Evolutionary conservation across 768 basidiomycete species (phyloP).

Genomic region (Pulveroboletus sp.): DNA sequence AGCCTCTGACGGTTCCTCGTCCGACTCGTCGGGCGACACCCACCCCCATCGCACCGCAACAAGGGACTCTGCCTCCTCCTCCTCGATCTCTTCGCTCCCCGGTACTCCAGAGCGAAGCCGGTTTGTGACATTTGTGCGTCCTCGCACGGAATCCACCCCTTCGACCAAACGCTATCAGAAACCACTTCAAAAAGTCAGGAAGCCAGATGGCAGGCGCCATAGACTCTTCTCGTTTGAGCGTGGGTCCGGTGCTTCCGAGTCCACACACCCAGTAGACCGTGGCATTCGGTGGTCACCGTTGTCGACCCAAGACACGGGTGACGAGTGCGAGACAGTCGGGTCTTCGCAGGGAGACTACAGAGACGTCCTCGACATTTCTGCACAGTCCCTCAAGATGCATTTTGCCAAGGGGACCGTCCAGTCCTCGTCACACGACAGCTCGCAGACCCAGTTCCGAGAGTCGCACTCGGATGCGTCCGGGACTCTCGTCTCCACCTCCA

Average conservation of each 20-base stretch:
- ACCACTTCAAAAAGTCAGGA: conserved; percentile 5
- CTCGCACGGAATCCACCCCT: conserved; percentile 8
- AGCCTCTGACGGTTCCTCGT: conserved; percentile 4
- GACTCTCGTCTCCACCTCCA: conserved; percentile 13
- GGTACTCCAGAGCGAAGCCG: conserved; percentile 5
- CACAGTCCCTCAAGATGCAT: not conserved
- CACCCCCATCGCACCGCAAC: not conserved
- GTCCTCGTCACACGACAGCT: not conserved
- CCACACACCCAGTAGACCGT: not conserved
- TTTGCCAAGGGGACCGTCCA: not conserved
- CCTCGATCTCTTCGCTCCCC: conserved; percentile 8
- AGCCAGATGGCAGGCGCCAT: conserved; percentile 6
- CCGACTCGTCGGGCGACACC: conserved; percentile 13
- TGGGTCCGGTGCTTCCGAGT: not conserved
- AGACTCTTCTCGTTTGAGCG: conserved; percentile 16
- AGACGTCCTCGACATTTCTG: conserved; percentile 24
- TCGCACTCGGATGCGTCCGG: conserved; percentile 15
- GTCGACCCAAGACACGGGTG: not conserved
- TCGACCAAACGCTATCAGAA: conserved; percentile 4
- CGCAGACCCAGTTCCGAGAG: conserved; percentile 2
- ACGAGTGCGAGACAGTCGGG: not conserved
- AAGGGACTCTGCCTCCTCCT: conserved; percentile 10
- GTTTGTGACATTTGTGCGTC: conserved; percentile 11
- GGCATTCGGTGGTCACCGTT: not conserved
- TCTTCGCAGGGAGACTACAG: not conserved